Evolutionary conservation across 805 yeast species (phyloP).

Genomic region (Candida maltosa): DNA sequence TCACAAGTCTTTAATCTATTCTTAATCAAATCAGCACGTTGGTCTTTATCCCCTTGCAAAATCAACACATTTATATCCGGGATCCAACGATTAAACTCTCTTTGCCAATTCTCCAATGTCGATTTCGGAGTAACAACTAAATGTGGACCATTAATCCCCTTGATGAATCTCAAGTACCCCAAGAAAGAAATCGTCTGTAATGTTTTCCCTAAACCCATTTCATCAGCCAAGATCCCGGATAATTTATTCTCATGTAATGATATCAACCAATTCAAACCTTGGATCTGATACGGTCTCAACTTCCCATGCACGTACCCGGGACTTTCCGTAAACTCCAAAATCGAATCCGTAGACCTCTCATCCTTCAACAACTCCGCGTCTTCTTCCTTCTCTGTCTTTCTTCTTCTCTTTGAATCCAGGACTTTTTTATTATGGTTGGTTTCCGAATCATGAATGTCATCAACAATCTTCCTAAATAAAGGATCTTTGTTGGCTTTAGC

Average conservation of each 20-base stretch:
- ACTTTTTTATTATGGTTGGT: conserved; percentile 4
- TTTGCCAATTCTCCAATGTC: conserved; percentile 75
- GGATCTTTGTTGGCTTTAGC: conserved; percentile 60
- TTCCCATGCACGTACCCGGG: conserved; percentile 55
- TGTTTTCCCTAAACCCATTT: conserved; percentile 84
- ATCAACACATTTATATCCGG: conserved; percentile 73
- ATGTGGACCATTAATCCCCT: conserved; percentile 65
- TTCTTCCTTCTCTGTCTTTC: conserved; percentile 76
- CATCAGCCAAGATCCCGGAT: conserved; percentile 79
- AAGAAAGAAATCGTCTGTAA: conserved; percentile 74
- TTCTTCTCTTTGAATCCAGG: conserved; percentile 35
- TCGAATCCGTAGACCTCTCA: conserved; percentile 32
- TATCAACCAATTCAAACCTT: conserved; percentile 78
- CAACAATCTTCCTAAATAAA: conserved; percentile 49
- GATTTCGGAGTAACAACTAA: conserved; percentile 77
- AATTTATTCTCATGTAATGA: conserved; percentile 64
- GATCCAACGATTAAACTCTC: conserved; percentile 77
- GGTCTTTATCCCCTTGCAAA: conserved; percentile 71
- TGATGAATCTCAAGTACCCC: conserved; percentile 66
- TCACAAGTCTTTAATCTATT: conserved; percentile 52
- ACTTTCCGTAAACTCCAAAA: conserved; percentile 48
- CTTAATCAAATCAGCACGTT: conserved; percentile 53
- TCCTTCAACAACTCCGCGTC: conserved; percentile 72
- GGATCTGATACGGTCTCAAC: conserved; percentile 72
- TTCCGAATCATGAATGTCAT: conserved; percentile 28